Evolutionary conservation across 805 yeast species (phyloP).

Genomic region (Candida montana): DNA sequence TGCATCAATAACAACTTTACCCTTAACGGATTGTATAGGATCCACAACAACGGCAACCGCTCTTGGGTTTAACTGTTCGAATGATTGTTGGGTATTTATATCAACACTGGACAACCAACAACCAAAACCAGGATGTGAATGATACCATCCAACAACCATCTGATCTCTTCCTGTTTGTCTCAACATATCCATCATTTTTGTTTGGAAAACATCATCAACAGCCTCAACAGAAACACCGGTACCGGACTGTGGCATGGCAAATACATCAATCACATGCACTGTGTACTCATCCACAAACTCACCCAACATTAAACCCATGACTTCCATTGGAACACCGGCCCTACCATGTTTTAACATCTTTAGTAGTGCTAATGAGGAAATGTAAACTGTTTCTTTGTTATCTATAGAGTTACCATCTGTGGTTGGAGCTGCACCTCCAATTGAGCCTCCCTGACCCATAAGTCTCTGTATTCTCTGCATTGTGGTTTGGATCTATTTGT

Average conservation of each 20-base stretch:
- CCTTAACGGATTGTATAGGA: constrained; percentile 97
- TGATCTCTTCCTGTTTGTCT: constrained; percentile 99
- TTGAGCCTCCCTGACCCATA: constrained; percentile 34
- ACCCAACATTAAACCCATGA: constrained; percentile 98
- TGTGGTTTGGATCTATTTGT: neutral
- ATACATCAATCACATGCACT: constrained; percentile 94
- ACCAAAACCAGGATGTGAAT: constrained; percentile 99
- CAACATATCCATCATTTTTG: constrained; percentile 99
- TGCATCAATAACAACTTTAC: constrained; percentile 98
- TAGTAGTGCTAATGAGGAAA: constrained; percentile 88
- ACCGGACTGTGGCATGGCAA: constrained; percentile 99
- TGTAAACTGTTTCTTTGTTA: constrained; percentile 93
- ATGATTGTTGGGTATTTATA: constrained; percentile 95
- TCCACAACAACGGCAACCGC: constrained; percentile 98
- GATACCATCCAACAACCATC: constrained; percentile 99
- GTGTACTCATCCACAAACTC: constrained; percentile 97
- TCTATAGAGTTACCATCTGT: constrained; percentile 83
- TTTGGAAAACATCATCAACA: constrained; percentile 97
- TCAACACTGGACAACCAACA: constrained; percentile 98
- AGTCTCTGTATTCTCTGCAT: constrained; percentile 41
- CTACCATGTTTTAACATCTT: constrained; percentile 98
- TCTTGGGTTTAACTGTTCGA: constrained; percentile 90
- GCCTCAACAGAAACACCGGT: constrained; percentile 99
- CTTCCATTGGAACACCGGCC: constrained; percentile 84
- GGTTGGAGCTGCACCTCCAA: constrained; percentile 45